These are phyloP conservation scores for Chalciporus pseudorubinellus DNA, from an alignment of 768 basidiomycete species.

Conservation along the genomic window DNA sequence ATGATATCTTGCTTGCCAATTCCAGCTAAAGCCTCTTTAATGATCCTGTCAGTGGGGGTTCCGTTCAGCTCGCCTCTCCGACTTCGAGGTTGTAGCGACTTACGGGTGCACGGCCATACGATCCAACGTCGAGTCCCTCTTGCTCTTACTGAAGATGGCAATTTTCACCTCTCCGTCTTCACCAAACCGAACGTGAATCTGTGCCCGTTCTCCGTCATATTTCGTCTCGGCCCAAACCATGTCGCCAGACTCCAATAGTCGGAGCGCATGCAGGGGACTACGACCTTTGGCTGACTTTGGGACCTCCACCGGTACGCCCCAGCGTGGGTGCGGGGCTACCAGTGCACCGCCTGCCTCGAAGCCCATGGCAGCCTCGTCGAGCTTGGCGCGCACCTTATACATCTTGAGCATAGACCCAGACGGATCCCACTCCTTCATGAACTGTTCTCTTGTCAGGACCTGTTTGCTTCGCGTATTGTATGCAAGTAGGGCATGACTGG, in stretches of 20 bases:
- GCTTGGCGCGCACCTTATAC: constrained; percentile 52
- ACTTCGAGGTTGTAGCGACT: constrained; percentile 6
- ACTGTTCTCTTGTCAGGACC: constrained; percentile 56
- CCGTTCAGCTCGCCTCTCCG: neutral
- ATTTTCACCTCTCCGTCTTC: constrained; percentile 44
- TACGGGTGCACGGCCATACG: constrained; percentile 60
- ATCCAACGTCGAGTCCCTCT: constrained; percentile 77
- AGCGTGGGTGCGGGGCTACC: constrained; percentile 35
- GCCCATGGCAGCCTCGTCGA: constrained; percentile 54
- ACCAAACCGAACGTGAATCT: constrained; percentile 73
- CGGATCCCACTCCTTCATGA: constrained; percentile 73
- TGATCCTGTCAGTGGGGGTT: constrained; percentile 38
- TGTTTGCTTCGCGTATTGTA: constrained; percentile 58
- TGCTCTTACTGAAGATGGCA: constrained; percentile 86
- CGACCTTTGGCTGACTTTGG: constrained; percentile 82
- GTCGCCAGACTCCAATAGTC: constrained; percentile 26
- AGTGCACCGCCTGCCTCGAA: constrained; percentile 37
- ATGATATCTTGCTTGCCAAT: constrained; percentile 44
- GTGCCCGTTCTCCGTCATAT: constrained; percentile 93
- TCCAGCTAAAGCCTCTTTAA: constrained; percentile 56
- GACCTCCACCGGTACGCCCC: constrained; percentile 69
- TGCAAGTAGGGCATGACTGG: constrained; percentile 48
- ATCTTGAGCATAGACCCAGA: constrained; percentile 48
- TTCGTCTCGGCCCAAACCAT: constrained; percentile 86
- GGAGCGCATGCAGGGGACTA: constrained; percentile 55